Evolutionary conservation across 2,329 filamentous ascomycete species (phyloP), one percentile per base, ranked within the genome.

Genomic region (Helminthosporium solani): DNA sequence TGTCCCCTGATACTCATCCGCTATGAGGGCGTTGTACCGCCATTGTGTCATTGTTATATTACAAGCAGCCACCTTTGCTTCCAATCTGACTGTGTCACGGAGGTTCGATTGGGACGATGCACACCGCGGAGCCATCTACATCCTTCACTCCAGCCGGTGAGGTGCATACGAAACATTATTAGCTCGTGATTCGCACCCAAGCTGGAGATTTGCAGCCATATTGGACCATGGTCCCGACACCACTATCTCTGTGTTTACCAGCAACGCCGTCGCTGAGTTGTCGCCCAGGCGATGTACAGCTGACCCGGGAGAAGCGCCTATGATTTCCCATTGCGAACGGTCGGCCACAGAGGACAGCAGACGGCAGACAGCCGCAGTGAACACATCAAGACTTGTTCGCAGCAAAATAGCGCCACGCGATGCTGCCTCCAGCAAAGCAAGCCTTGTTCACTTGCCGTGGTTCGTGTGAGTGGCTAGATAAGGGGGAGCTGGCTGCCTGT

Each of bases 1-100:
- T n/a, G n/a, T n/a, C n/a, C 52, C 52, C 46, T 50, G 50, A 47
- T 55, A 47, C 52, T 47, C 54, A 45, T 36, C 46, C 21, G 33
- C 36, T 20, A 27, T 47, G 44, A 47, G 45, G 25, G 19, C 45
- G 21, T 46, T 48, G 49, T 56, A 56, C 47, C 42, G 54, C 50
- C 36, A 60, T 56, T 57, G 57, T 64, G 58, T 56, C 57, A 61
- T 62, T 58, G 52, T 58, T 50, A 47, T 49, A 52, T 53, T 48
- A 49, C 47, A 61, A 54, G 57, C 62, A 63, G 57, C 53, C 50
- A 57, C 45, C 49, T 56, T 46, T 31, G 7, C 33, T 45, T 49
- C 46, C 52, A 50, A 57, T 56, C 46, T 55, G 54, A 58, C 56
- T 56, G 50, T 57, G 50, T 50, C 37, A 50, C 49, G 44, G 34